A percentile compares a stretch with the other conserved stretches of the same genome.
Evolutionary conservation across 2,329 filamentous ascomycete species (phyloP).

Genomic region (Epichloe scottii): DNA sequence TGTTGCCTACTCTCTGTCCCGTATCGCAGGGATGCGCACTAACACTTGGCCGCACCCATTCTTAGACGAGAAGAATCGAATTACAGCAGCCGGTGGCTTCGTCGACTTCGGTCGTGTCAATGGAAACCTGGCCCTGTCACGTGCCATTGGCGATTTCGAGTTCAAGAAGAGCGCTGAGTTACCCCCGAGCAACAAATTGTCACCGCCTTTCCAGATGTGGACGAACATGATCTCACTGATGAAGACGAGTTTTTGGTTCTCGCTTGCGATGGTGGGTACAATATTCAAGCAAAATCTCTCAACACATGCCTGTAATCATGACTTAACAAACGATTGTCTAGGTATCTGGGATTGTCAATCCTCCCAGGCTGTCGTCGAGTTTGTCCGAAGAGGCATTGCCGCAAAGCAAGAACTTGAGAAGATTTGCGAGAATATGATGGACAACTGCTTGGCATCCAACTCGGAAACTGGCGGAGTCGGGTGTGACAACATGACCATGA

Average conservation of each 20-base stretch:
- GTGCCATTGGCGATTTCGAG: constrained; percentile 97
- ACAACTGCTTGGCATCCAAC: constrained; percentile 96
- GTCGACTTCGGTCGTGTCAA: constrained; percentile 98
- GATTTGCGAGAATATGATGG: constrained; percentile 99
- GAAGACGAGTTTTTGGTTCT: constrained; percentile 94
- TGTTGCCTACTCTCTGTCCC: background rate
- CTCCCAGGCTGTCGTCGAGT: constrained; percentile 93
- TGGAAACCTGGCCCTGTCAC: constrained; percentile 89
- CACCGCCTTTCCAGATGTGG: constrained; percentile 90
- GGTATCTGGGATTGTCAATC: constrained; percentile 99
- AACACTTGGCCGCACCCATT: constrained; percentile 5
- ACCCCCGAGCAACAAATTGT: constrained; percentile 98
- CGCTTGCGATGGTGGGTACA: constrained; percentile 71
- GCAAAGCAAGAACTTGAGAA: constrained; percentile 89
- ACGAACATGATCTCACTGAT: constrained; percentile 75
- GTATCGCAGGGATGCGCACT: background rate
- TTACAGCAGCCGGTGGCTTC: constrained; percentile 89
- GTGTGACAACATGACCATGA: constrained; percentile 99
- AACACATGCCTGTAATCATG: background rate
- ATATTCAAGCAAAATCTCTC: background rate
- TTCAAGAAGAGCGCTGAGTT: constrained; percentile 99
- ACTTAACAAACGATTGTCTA: constrained; percentile 23
- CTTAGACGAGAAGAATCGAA: constrained; percentile 84
- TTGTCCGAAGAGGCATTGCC: constrained; percentile 89
- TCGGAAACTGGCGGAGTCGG: constrained; percentile 96